Evolutionary conservation across 164 flowering plant genomes (phyloP).

Genomic region (Nymphaea thermarum): DNA sequence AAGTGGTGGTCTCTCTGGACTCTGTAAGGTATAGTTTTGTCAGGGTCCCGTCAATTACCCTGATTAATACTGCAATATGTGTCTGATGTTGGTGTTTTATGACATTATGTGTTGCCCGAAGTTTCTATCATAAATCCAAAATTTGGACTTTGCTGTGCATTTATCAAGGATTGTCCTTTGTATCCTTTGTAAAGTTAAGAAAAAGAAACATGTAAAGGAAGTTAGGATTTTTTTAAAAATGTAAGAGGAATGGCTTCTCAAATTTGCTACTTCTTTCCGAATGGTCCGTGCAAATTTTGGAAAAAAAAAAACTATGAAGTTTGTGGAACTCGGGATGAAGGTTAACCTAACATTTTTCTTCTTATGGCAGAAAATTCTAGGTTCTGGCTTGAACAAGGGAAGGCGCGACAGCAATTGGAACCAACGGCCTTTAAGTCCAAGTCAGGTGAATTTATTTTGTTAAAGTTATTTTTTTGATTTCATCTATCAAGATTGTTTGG

Average conservation of each 20-base stretch:
- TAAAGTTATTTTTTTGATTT: neutral
- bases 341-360: neutral
- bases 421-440: constrained; percentile 65
- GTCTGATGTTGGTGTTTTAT: no score
- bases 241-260: neutral
- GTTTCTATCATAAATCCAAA: no score
- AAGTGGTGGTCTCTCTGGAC: constrained; percentile 88
- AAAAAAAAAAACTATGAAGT: no score
- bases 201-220: neutral
- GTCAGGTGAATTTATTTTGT: constrained; percentile 42
- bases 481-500: neutral
- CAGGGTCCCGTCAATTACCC: neutral
- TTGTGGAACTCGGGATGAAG: neutral
- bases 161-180: no score
- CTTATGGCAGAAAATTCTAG: constrained; percentile 55
- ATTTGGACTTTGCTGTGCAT: no score
- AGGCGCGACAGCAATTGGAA: constrained; percentile 96
- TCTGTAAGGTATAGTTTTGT: constrained; percentile 44
- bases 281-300: no score
- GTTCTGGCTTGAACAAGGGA: constrained; percentile 79
- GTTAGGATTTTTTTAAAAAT: no score
- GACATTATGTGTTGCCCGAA: no score
- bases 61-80: neutral
- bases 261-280: neutral
- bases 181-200: no score